These are phyloP conservation scores for Aaosphaeria pasadenensis DNA, from an alignment of 2,329 filamentous ascomycete genomes.

Conservation along the genomic window DNA sequence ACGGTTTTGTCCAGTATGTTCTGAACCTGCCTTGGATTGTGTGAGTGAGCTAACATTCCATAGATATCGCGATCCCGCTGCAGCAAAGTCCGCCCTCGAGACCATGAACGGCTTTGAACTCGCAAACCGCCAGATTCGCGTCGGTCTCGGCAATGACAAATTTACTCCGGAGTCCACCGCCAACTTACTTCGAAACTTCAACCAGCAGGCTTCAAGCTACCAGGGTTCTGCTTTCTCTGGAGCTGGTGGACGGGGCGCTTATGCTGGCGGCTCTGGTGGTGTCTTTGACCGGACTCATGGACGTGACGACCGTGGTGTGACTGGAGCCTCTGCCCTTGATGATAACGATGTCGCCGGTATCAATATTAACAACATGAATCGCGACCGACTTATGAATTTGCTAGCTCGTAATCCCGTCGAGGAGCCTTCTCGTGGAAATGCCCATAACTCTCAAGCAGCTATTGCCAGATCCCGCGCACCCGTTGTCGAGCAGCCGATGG, in stretches of 20 bases:
- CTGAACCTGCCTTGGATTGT: neutral
- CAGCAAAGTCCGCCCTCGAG: constrained; percentile 91
- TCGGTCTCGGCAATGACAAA: constrained; percentile 99
- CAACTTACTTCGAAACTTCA: constrained; percentile 87
- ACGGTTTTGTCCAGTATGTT: constrained; percentile 97
- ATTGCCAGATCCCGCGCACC: constrained; percentile 74
- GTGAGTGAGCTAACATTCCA: constrained; percentile 34
- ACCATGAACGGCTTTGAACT: constrained; percentile 99
- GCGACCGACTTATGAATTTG: constrained; percentile 97
- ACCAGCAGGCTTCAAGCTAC: constrained; percentile 60
- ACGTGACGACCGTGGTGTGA: constrained; percentile 82
- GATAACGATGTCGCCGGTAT: constrained; percentile 97
- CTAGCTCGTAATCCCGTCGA: constrained; percentile 79
- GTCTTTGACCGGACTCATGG: constrained; percentile 88
- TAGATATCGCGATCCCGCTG: constrained; percentile 83
- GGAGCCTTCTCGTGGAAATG: constrained; percentile 55
- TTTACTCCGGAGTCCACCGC: constrained; percentile 97
- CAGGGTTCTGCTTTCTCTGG: constrained; percentile 92
- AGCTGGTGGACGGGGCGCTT: constrained; percentile 79
- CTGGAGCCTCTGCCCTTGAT: constrained; percentile 90
- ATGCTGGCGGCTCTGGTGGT: constrained; percentile 66
- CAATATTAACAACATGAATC: constrained; percentile 99
- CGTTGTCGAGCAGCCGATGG: constrained; percentile 73
- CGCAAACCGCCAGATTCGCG: constrained; percentile 93
- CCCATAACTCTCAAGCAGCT: constrained; percentile 48